A percentile compares a stretch with the other conserved stretches of the same genome.
These are phyloP conservation scores for Solanum medicagineum DNA, from an alignment of 257 asterid genomes.

Conservation along the genomic window DNA sequence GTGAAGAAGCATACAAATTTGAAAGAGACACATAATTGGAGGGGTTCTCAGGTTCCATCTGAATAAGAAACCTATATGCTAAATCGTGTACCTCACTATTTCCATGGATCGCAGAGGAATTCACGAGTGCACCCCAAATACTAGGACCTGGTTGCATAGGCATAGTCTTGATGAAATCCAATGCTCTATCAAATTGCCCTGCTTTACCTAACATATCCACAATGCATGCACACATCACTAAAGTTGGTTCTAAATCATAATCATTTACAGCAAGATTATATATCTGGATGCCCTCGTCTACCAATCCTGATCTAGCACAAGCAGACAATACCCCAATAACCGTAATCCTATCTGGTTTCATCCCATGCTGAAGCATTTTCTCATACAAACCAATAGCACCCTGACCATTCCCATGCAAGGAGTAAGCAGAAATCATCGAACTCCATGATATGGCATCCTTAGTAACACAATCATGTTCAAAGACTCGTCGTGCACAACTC, in stretches of 20 bases:
- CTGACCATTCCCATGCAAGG: slow-evolving; percentile 50
- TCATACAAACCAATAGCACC: slow-evolving; percentile 30
- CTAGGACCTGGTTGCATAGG: slow-evolving; percentile 41
- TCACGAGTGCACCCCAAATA: slow-evolving; percentile 59
- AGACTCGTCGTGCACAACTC: slow-evolving; percentile 31
- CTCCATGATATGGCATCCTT: slow-evolving; percentile 65
- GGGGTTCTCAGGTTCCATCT: slow-evolving; percentile 47
- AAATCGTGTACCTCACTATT: slow-evolving; percentile 35
- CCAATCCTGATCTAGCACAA: slow-evolving; percentile 50
- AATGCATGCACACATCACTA: slow-evolving; percentile 56
- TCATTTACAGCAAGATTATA: slow-evolving; percentile 18
- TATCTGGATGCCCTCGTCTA: slow-evolving; percentile 36
- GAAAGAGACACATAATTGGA: slow-evolving; percentile 58
- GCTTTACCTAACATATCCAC: slow-evolving; percentile 51
- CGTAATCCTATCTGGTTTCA: slow-evolving; percentile 34
- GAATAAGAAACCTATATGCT: slow-evolving; percentile 40
- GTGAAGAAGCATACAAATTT: slow-evolving; percentile 47
- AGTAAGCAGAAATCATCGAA: slow-evolving; percentile 45
- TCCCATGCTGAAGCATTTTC: slow-evolving; percentile 33
- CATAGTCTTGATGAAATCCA: slow-evolving; percentile 38
- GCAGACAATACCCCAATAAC: slow-evolving; percentile 59
- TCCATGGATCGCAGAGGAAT: slow-evolving; percentile 39
- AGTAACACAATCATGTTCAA: slow-evolving; percentile 22
- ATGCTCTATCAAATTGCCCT: slow-evolving; percentile 42
- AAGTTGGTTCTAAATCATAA: slow-evolving; percentile 25